Conservation (phyloP, 768 basidiomycete genomes). For the Glaciozyma antarctica region DNA sequence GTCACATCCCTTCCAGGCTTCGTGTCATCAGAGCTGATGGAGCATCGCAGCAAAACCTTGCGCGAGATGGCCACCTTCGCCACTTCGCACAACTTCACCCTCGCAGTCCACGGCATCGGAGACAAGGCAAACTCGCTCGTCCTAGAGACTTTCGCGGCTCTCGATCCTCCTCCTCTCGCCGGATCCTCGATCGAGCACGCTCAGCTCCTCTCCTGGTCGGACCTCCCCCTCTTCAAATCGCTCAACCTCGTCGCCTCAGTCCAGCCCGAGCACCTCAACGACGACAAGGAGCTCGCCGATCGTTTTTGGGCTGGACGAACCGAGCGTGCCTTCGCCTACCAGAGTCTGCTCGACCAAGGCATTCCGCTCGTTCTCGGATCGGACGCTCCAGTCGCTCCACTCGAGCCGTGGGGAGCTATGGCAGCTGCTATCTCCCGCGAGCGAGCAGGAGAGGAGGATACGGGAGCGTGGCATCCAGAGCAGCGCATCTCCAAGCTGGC, state of each 20-base stretch:
- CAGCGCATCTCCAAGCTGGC: slow-evolving; percentile 30
- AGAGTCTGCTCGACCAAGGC: slow-evolving; percentile 28
- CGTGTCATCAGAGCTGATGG: no score
- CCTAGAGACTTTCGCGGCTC: slow-evolving; percentile 20
- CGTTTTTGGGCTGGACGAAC: slow-evolving; percentile 34
- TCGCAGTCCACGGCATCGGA: slow-evolving; percentile 36
- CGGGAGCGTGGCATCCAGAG: slow-evolving; percentile 31
- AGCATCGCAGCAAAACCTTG: slow-evolving; percentile 10
- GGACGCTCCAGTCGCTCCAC: slow-evolving; percentile 33
- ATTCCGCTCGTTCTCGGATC: slow-evolving; percentile 33
- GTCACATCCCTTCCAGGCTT: no score
- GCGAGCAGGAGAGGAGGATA: slow-evolving; percentile 18
- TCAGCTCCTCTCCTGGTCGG: slow-evolving; percentile 32
- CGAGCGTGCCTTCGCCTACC: slow-evolving; percentile 32
- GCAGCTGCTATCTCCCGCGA: slow-evolving; percentile 27
- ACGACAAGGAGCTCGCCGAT: slow-evolving; percentile 32
- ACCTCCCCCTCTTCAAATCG: slow-evolving; percentile 28
- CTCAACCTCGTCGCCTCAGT: slow-evolving; percentile 33
- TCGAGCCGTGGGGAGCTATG: slow-evolving; percentile 34
- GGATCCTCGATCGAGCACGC: slow-evolving; percentile 36
- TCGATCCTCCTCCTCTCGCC: slow-evolving; percentile 18
- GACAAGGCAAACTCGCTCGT: slow-evolving; percentile 33
- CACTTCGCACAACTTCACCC: slow-evolving; percentile 18
- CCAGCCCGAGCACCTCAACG: slow-evolving; percentile 35
- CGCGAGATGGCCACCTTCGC: slow-evolving; percentile 25